phyloP scores from a whole-genome alignment of 2,329 filamentous ascomycete species.

The Neonectria magnoliae region DNA sequence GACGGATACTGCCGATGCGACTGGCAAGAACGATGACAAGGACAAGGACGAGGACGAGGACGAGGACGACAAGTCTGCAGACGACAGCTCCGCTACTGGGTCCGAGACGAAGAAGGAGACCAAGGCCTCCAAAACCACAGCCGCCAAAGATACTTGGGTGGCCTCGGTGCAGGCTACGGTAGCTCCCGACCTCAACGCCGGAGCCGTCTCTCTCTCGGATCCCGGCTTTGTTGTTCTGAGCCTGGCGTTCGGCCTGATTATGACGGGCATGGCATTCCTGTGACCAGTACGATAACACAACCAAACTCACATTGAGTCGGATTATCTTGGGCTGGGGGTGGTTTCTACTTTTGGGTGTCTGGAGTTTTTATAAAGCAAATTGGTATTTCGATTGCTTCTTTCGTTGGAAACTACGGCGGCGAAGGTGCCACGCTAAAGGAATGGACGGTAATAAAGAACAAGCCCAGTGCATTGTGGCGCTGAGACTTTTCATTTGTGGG shows the following conservation, averaged over 20 bases:
- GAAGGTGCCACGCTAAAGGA: not conserved
- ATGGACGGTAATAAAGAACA: constrained; percentile 25
- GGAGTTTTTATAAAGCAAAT: constrained; percentile 3
- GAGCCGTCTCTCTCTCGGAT: constrained; percentile 29
- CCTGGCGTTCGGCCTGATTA: constrained; percentile 39
- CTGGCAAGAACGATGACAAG: constrained; percentile 14
- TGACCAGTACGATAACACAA: not conserved
- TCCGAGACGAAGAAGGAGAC: constrained; percentile 21
- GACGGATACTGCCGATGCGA: constrained; percentile 12
- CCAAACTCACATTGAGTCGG: not conserved
- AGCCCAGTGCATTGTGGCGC: constrained; percentile 29
- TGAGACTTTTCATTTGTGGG: constrained; percentile 35
- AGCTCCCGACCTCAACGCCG: constrained; percentile 38
- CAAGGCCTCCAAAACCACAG: constrained; percentile 25
- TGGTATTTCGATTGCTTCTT: not conserved
- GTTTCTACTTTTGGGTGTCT: not conserved
- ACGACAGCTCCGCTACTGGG: constrained; percentile 18
- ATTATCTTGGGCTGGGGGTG: not conserved
- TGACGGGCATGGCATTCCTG: constrained; percentile 37
- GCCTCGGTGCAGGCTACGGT: constrained; percentile 32
- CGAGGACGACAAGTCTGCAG: constrained; percentile 4
- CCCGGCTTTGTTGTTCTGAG: constrained; percentile 36
- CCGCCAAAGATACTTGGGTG: constrained; percentile 26
- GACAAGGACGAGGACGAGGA: constrained; percentile 7
- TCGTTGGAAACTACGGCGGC: not conserved